Percentiles rank a stretch among this genome's conserved stretches.
phyloP scores from a whole-genome alignment of 805 yeast genomes.

The Candida odintsovae region DNA sequence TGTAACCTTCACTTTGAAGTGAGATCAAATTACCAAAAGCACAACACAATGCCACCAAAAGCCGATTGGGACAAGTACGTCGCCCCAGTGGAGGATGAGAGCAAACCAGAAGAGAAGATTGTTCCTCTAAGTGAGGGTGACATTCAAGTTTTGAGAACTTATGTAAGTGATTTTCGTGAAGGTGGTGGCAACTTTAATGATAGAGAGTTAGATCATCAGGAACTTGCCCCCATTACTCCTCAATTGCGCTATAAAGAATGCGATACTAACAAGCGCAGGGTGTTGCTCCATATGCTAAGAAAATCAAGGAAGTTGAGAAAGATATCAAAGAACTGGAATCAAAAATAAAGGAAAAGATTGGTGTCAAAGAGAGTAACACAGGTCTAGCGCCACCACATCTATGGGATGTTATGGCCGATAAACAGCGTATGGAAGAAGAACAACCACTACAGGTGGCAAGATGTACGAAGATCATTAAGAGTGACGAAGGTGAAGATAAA shows the following conservation, averaged over 20 bases:
- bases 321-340: constrained; percentile 82
- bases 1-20: not conserved
- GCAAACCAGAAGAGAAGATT: constrained; percentile 61
- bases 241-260: not conserved
- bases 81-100: constrained; percentile 69
- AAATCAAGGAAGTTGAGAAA: constrained; percentile 75
- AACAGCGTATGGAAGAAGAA: constrained; percentile 86
- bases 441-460: constrained; percentile 98
- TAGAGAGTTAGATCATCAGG: not conserved
- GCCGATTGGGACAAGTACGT: constrained; percentile 98
- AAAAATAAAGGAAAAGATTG: constrained; percentile 90
- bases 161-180: constrained; percentile 31
- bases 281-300: constrained; percentile 89
- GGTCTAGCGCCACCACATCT: constrained; percentile 96
- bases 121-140: constrained; percentile 93
- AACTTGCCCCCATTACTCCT: not conserved
- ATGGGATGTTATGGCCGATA: constrained; percentile 98
- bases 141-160: constrained; percentile 93
- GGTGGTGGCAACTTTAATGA: constrained; percentile 1
- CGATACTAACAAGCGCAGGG: constrained; percentile 39
- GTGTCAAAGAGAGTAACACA: constrained; percentile 91
- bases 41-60: constrained; percentile 77
- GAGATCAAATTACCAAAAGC: not conserved
- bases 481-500: constrained; percentile 61
- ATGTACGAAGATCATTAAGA: constrained; percentile 92